Conservation (phyloP, 176 grass and related monocot species). For the Musa itinerans region DNA sequence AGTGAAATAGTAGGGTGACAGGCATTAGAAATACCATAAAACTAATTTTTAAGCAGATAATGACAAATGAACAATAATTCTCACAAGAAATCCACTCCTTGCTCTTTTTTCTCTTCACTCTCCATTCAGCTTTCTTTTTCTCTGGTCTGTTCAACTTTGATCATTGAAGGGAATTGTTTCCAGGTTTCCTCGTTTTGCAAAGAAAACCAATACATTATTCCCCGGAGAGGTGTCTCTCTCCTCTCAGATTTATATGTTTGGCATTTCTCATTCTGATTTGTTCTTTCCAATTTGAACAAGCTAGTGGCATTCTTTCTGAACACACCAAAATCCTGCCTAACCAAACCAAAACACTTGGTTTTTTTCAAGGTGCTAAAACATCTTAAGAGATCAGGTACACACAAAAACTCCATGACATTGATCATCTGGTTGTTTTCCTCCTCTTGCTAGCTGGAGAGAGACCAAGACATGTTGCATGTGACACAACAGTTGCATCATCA, state of each 20-base stretch:
- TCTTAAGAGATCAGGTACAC: background rate
- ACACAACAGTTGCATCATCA: slow-evolving; percentile 2
- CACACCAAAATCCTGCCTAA: slow-evolving; percentile 24
- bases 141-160: slow-evolving; percentile 11
- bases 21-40: slow-evolving; percentile 16
- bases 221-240: background rate
- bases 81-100: slow-evolving; percentile 24
- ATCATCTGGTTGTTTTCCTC: slow-evolving; percentile 54
- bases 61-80: slow-evolving; percentile 24
- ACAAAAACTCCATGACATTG: background rate
- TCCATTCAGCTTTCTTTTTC: too few species aligned
- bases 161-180: slow-evolving; percentile 7
- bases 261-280: background rate
- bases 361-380: slow-evolving; percentile 8
- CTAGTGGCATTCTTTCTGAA: slow-evolving; percentile 7
- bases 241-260: background rate
- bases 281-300: background rate
- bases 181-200: slow-evolving; percentile 1
- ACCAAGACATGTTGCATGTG: slow-evolving; percentile 34
- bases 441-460: slow-evolving; percentile 53
- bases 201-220: slow-evolving; percentile 30
- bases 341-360: slow-evolving; percentile 5
- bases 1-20: slow-evolving; percentile 33
- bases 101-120: background rate
- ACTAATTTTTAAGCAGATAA: slow-evolving; percentile 27